Percentiles rank a stretch among this genome's conserved stretches.
These are phyloP conservation scores for Tripterygium wilfordii DNA, from an alignment of 177 flowering plant species.

Conservation along the genomic window DNA sequence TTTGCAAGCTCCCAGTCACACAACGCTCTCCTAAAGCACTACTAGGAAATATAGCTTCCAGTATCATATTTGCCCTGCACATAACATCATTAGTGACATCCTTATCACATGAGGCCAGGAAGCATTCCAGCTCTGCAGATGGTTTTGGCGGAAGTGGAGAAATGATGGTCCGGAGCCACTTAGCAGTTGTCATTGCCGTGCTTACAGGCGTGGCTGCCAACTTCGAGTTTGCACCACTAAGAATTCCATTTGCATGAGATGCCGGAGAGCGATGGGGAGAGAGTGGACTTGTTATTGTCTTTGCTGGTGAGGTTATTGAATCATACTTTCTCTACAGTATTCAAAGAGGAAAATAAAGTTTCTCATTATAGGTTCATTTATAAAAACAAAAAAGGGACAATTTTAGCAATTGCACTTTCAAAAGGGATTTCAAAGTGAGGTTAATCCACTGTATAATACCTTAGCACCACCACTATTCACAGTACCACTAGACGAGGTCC, in stretches of 20 bases:
- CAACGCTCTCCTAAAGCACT: slow-evolving; percentile 56
- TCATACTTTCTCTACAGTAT: slow-evolving; percentile 66
- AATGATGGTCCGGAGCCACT: slow-evolving; percentile 88
- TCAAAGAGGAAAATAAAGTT: not conserved
- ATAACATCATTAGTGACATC: slow-evolving; percentile 70
- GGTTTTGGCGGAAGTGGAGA: slow-evolving; percentile 86
- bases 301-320: slow-evolving; percentile 61
- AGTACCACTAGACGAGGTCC: slow-evolving; percentile 82
- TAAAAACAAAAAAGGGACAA: too few relatives aligned
- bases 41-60: slow-evolving; percentile 96
- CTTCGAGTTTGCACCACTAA: slow-evolving; percentile 34
- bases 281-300: slow-evolving; percentile 64
- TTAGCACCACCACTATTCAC: slow-evolving; percentile 51
- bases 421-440: too few relatives aligned
- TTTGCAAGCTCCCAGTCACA: slow-evolving; percentile 49
- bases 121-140: slow-evolving; percentile 62
- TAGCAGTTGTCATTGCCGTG: slow-evolving; percentile 98
- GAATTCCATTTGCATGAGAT: slow-evolving; percentile 42
- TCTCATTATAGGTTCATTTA: too few relatives aligned
- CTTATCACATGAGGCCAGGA: slow-evolving; percentile 70
- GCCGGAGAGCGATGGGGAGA: slow-evolving; percentile 78
- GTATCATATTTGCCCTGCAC: slow-evolving; percentile 72
- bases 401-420: too few relatives aligned
- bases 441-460: too few relatives aligned
- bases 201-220: slow-evolving; percentile 83